Evolutionary conservation across 768 basidiomycete species (phyloP).

Genomic region (Chalciporus sphaerocephalus): DNA sequence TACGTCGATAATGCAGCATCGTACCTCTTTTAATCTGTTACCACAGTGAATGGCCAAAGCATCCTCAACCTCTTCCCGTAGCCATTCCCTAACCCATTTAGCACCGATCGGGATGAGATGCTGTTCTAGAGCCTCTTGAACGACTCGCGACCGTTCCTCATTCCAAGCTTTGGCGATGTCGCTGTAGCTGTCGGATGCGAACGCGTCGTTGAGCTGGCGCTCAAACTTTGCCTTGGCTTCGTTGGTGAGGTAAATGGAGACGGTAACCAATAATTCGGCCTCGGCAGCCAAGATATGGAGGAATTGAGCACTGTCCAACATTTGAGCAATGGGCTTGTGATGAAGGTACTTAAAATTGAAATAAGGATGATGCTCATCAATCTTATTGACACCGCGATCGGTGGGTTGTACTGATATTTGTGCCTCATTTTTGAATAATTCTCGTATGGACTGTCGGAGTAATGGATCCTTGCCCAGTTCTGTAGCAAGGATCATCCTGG

Average conservation of each 20-base stretch:
- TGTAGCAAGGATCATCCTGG: slow-evolving; percentile 79
- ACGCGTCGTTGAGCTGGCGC: slow-evolving; percentile 72
- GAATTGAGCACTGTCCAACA: slow-evolving; percentile 75
- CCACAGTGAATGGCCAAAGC: slow-evolving; percentile 65
- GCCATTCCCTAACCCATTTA: slow-evolving; percentile 87
- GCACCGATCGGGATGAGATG: slow-evolving; percentile 78
- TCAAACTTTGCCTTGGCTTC: slow-evolving; percentile 65
- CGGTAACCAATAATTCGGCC: slow-evolving; percentile 77
- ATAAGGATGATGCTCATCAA: slow-evolving; percentile 68
- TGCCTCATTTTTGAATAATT: slow-evolving; percentile 69
- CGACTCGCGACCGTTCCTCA: slow-evolving; percentile 69
- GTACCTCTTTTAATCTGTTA: slow-evolving; percentile 65
- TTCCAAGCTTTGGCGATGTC: slow-evolving; percentile 92
- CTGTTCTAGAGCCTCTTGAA: slow-evolving; percentile 74
- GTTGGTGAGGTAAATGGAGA: slow-evolving; percentile 63
- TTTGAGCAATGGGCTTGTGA: slow-evolving; percentile 67
- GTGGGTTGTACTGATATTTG: slow-evolving; percentile 80
- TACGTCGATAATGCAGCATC: slow-evolving; percentile 19
- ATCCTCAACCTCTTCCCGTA: slow-evolving; percentile 90
- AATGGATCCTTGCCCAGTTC: slow-evolving; percentile 93
- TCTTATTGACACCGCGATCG: slow-evolving; percentile 75
- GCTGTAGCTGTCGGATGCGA: slow-evolving; percentile 78
- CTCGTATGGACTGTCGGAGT: slow-evolving; percentile 72
- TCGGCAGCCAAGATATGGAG: slow-evolving; percentile 90
- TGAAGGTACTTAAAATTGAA: slow-evolving; percentile 91